phyloP scores from a whole-genome alignment of 805 yeast species.

The Candida michaelii region DNA sequence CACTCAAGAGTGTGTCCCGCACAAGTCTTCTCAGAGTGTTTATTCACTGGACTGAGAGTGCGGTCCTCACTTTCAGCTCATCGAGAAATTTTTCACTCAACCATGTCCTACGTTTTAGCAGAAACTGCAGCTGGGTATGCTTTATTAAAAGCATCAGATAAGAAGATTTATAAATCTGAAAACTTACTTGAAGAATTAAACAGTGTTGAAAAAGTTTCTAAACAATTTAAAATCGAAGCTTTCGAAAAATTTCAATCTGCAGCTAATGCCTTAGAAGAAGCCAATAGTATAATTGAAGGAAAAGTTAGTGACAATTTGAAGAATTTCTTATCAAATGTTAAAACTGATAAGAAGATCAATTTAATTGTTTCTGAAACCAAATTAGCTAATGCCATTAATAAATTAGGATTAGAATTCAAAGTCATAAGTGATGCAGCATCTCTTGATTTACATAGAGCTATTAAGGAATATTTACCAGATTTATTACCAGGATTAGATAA shows the following conservation, averaged over 20 bases:
- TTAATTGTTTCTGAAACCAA: constrained; percentile 93
- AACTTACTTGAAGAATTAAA: constrained; percentile 73
- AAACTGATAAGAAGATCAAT: constrained; percentile 79
- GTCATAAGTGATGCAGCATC: constrained; percentile 95
- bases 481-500: constrained; percentile 91
- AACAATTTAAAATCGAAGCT: constrained; percentile 91
- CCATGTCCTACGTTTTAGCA: constrained; percentile 85
- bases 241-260: constrained; percentile 94
- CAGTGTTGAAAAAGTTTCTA: constrained; percentile 79
- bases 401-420: constrained; percentile 81
- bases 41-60: too few relatives aligned
- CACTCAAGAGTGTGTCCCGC: background rate
- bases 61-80: constrained; percentile 1
- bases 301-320: constrained; percentile 85
- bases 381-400: constrained; percentile 94
- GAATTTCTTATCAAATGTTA: constrained; percentile 69
- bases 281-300: constrained; percentile 89
- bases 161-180: constrained; percentile 88
- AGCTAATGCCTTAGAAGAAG: constrained; percentile 94
- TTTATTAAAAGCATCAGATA: constrained; percentile 93
- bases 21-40: too few relatives aligned
- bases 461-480: constrained; percentile 91
- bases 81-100: background rate
- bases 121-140: constrained; percentile 99
- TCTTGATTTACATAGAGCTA: constrained; percentile 91